Base-by-base conservation (phyloP, 306 rosid genomes). In the Heteromeles arbutifolia region DNA sequence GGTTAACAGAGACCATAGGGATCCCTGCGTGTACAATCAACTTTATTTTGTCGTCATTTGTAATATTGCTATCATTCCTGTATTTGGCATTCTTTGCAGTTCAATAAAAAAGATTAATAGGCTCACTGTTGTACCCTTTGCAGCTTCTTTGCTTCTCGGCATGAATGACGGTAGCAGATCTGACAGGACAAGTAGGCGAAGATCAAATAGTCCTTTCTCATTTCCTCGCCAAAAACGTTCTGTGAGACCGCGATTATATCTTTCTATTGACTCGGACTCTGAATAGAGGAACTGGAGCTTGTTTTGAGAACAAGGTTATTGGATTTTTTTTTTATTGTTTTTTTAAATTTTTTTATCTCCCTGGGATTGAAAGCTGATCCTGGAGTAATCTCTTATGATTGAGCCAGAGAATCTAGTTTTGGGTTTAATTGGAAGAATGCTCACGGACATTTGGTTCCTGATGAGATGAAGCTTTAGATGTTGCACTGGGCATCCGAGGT, bases 181-280 rank as follows among this genome's bases (percentile, higher is more conserved):
- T 72, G 97, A 92, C 74, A 87, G 87, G 83, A 73, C 83, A 74
- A 88, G 79, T 75, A 87, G 89, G 82, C 90, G 80, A 75, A 84
- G 97, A 81, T 89, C 98, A 31, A 91, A 80, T 77, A 90, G 90
- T 82, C 98, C 98, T n/a, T 88, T 96, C 92, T 87, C 98, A 31
- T 90, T 92, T 87, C 99, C 99, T 82, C 97, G 97, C 77, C 99
- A 96, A 81, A 96, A 89, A 82, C 96, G 99, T 76, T 95, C 99
- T 65, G 97, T 83, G 73, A 89, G 97, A 85, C 91, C 86, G 4
- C 91, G 92, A 50, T 54, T 86, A 66, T 64, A 73, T 85, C 89
- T 92, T 45, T 92, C 97, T 12, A 90, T 96, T 52, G 89, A 83
- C 85, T 90, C 96, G n/a, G 99, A 92, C 84, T 90, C 98, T 0